phyloP scores from a whole-genome alignment of 768 basidiomycete species.

The Rhodocollybia butyracea region DNA sequence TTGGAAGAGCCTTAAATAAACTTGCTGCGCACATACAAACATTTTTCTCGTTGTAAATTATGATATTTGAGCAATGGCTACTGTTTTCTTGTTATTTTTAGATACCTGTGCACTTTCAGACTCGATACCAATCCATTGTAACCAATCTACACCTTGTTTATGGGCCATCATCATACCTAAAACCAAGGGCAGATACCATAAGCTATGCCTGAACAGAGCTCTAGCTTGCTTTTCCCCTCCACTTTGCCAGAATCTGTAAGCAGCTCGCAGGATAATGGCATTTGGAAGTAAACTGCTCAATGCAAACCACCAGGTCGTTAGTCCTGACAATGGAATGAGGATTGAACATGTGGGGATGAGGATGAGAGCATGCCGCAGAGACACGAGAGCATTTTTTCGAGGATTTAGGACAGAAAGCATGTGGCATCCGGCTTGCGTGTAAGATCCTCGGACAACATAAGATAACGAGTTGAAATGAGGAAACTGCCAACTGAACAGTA shows the following conservation, averaged over 20 bases:
- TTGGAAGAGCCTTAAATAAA: too few species aligned
- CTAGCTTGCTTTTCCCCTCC: slow-evolving; percentile 79
- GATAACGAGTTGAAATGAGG: slow-evolving; percentile 97
- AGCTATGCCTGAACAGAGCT: slow-evolving; percentile 69
- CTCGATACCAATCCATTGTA: slow-evolving; percentile 50
- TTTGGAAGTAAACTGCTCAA: slow-evolving; percentile 77
- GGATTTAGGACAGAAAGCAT: slow-evolving; percentile 89
- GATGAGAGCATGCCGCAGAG: slow-evolving; percentile 76
- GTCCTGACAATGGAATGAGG: slow-evolving; percentile 82
- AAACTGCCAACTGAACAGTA: slow-evolving; percentile 97
- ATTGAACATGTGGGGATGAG: slow-evolving; percentile 77
- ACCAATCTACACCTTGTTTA: slow-evolving; percentile 83
- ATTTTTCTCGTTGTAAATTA: not conserved
- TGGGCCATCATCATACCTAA: slow-evolving; percentile 94
- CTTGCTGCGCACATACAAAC: not conserved
- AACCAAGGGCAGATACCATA: slow-evolving; percentile 90
- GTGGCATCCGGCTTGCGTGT: slow-evolving; percentile 89
- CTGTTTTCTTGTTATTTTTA: slow-evolving; percentile 3
- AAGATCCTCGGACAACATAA: slow-evolving; percentile 79
- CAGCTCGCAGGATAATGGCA: slow-evolving; percentile 58
- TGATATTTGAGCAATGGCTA: not conserved
- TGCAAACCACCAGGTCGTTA: slow-evolving; percentile 91
- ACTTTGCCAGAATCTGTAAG: slow-evolving; percentile 70
- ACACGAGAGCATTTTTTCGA: slow-evolving; percentile 76
- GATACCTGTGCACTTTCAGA: slow-evolving; percentile 18